A percentile compares a stretch with the other conserved stretches of the same genome.
Evolutionary conservation across 257 asterid genomes (phyloP).

Genomic region (Solanum lycopersicoides): DNA sequence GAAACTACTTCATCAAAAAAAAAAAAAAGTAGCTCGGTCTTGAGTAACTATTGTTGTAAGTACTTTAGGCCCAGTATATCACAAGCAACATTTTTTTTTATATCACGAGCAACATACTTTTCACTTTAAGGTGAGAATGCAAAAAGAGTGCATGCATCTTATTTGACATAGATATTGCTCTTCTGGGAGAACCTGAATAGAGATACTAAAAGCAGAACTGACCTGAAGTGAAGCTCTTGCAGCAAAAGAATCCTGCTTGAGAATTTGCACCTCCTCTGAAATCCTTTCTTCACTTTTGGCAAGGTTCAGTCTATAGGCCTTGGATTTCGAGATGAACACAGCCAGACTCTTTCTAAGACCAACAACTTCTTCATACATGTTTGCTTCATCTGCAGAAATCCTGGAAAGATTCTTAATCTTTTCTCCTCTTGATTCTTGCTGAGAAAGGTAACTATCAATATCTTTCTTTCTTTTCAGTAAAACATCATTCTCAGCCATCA

Average conservation of each 20-base stretch:
- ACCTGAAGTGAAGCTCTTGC: slow-evolving; percentile 38
- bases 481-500: slow-evolving; percentile 15
- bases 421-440: slow-evolving; percentile 22
- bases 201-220: background rate
- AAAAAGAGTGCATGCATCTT: background rate
- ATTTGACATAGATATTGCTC: background rate
- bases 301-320: slow-evolving; percentile 27
- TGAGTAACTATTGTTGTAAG: background rate
- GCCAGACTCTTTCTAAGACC: slow-evolving; percentile 23
- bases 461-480: slow-evolving; percentile 21
- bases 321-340: slow-evolving; percentile 15
- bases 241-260: slow-evolving; percentile 21
- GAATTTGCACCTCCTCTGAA: slow-evolving; percentile 19
- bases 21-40: background rate
- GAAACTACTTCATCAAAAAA: background rate
- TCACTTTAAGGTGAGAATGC: background rate
- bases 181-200: background rate
- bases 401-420: slow-evolving; percentile 28
- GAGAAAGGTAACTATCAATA: slow-evolving; percentile 14
- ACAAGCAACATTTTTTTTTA: too few relatives aligned
- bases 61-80: background rate
- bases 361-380: slow-evolving; percentile 15
- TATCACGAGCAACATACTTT: background rate
- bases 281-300: slow-evolving; percentile 25
- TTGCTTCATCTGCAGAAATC: slow-evolving; percentile 29